Base-by-base conservation (phyloP, 2,329 filamentous ascomycete species). In the Stemphylium vesicarium region DNA sequence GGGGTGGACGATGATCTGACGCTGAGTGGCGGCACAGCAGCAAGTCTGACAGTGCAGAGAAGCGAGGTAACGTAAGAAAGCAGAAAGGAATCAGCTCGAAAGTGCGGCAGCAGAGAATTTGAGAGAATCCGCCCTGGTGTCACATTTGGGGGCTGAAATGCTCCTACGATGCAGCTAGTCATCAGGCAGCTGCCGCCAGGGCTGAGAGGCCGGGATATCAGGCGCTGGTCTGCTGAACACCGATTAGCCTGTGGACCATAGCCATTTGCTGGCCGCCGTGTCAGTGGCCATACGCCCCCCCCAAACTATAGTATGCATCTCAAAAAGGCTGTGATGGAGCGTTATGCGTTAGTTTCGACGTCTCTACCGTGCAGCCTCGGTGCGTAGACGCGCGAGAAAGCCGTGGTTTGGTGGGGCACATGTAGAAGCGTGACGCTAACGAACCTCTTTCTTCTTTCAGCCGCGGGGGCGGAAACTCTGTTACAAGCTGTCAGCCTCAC, bases 141-240 rank as follows among this genome's bases (percentile, higher is more conserved):
- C 46, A 44, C 44, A 44, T 53, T 60, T 68, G 58, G 66, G 66
- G 66, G 64, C 62, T 60, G 52, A 56, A 62, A 67, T 62, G 45
- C 53, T 56, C 60, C 57, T 37, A 57, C 57, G 59, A 67, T 61
- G 63, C 60, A 63, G 65, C 65, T 69, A 69, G 64, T 69, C 64
- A 66, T 66, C 65, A 69, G 65, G 64, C 63, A 66, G 61, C 59
- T 59, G 53, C 59, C 53, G 62, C 59, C 48, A 59, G 58, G 63
- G 64, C 44, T 61, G 59, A 60, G 60, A 63, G 58, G 62, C 49
- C 51, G 46, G 51, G 36, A 18, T 32, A 42, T 49, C 53, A 57
- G 54, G 59, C 59, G 51, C 52, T 49, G 56, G 63, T 69, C 66
- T 64, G 60, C 51, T 67, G 64, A 50, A 63, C 65, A 50, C 36